Base-by-base conservation (phyloP, 441 rosid species). In the Gossypium schwendimanii region DNA sequence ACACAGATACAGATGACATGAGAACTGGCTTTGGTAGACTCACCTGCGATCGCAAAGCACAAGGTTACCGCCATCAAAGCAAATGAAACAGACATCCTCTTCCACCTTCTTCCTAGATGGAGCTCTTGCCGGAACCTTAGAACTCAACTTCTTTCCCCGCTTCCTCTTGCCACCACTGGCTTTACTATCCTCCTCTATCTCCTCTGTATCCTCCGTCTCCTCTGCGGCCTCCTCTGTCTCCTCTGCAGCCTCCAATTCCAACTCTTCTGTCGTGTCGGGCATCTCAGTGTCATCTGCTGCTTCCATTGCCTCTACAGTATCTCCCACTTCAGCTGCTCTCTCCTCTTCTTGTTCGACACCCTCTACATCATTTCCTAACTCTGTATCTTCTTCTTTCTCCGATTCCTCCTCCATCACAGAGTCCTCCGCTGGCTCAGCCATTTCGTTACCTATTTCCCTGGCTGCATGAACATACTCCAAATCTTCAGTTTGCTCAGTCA, bases 31-130 rank as follows among this genome's bases (percentile, higher is more conserved):
- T 60, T 36, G 24, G 28, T 65, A 58, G 70, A 9, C 59, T 76
- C 72, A 93, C 99, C 99, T 90, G 87, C 98, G 93, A 74, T 95
- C 99, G 76, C 99, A 95, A 36, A 95, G 89, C 52, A 95, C 91
- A 78, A 95, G 97, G 33, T 86, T 87, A 54, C 98, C 99, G 12
- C 99, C 98, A 78, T 95, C 99, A 85, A 87, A 93, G 81, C 99
- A 95, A 82, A 95, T 80, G 81, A 95, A 95, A 78, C 97, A 95
- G 28, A 95, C 97, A 85, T 93, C 99, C 85, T 95, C 99, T 85
- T 92, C 99, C 60, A 62, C 61, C 85, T 88, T 94, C 84, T 88
- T 92, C 85, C 63, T 83, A 5, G 84, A 70, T 3, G 87, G 58
- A 72, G 75, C 80, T 89, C 73, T 92, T 12, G 76, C 76, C 11